Evolutionary conservation across 148 eudicot genomes (phyloP).

Genomic region (Vaccinium macrocarpon): DNA sequence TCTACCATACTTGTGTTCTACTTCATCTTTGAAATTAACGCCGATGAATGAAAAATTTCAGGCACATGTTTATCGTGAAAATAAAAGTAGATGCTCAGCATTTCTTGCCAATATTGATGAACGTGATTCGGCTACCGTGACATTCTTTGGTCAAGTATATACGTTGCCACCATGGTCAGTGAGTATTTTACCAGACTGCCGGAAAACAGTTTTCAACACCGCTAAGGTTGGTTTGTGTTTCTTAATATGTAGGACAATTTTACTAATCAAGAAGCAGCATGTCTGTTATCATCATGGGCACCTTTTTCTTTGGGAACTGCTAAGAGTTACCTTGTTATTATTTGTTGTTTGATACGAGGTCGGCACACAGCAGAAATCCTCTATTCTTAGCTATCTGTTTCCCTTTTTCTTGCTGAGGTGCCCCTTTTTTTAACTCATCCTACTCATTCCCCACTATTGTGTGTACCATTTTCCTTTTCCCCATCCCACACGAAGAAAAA

Average conservation of each 20-base stretch:
- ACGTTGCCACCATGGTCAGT: slow-evolving; percentile 97
- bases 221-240: slow-evolving; percentile 62
- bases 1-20: not conserved
- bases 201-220: slow-evolving; percentile 72
- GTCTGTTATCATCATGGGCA: not conserved
- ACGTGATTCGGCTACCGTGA: slow-evolving; percentile 51
- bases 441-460: not conserved
- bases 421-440: not conserved
- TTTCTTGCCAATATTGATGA: slow-evolving; percentile 97
- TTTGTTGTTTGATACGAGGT: not conserved
- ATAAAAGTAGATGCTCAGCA: slow-evolving; percentile 63
- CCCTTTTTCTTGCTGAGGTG: not conserved
- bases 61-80: slow-evolving; percentile 77
- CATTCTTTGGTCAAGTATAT: slow-evolving; percentile 59
- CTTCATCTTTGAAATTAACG: slow-evolving; percentile 10
- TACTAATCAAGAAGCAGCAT: slow-evolving; percentile 5
- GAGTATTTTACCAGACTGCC: slow-evolving; percentile 94
- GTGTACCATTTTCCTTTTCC: not conserved
- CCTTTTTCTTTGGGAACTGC: not conserved
- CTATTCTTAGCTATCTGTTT: not conserved
- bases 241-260: not conserved
- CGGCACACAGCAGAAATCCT: not conserved
- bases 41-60: slow-evolving; percentile 24
- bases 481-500: not conserved
- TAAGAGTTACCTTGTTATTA: not conserved